Conservation (phyloP, 768 basidiomycete species). For the Cyclocybe aegerita region DNA sequence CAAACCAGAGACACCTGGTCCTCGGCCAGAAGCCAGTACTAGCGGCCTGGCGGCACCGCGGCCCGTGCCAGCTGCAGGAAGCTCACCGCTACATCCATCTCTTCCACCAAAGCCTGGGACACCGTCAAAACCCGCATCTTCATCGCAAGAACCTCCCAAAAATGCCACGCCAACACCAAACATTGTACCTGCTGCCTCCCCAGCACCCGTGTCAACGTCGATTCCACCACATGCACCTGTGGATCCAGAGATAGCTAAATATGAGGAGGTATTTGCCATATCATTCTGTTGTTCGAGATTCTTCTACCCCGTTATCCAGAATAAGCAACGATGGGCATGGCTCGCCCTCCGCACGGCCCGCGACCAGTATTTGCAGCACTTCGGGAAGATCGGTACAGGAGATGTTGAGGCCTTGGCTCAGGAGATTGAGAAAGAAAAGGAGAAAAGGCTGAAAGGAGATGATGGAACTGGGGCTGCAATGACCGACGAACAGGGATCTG, state of each 20-base stretch:
- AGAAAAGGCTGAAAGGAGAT: conserved; percentile 35
- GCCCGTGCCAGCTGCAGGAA: conserved; percentile 24
- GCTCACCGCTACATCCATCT: conserved; percentile 62
- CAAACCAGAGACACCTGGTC: conserved; percentile 5
- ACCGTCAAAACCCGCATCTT: conserved; percentile 28
- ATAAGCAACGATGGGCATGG: conserved; percentile 79
- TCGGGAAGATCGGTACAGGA: conserved; percentile 80
- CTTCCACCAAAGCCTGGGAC: conserved; percentile 69
- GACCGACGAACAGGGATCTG: conserved; percentile 32
- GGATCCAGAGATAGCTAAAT: conserved; percentile 44
- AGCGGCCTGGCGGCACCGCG: conserved; percentile 24
- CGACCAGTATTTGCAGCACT: conserved; percentile 71
- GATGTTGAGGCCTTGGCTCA: conserved; percentile 57
- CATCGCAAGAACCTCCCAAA: conserved; percentile 21
- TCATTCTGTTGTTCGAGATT: not conserved
- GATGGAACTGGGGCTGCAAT: conserved; percentile 27
- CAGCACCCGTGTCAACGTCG: conserved; percentile 24
- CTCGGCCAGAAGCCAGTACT: conserved; percentile 9
- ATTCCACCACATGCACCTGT: conserved; percentile 23
- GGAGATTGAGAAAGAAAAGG: conserved; percentile 51
- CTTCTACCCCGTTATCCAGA: conserved; percentile 38
- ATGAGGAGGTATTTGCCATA: conserved; percentile 57
- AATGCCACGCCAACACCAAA: conserved; percentile 20
- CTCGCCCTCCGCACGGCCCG: conserved; percentile 76
- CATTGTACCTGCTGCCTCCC: conserved; percentile 16